Percentiles rank a stretch among this genome's conserved stretches.
These are phyloP conservation scores for Phoma sp. DNA, from an alignment of 2,329 filamentous ascomycete genomes.

Conservation along the genomic window DNA sequence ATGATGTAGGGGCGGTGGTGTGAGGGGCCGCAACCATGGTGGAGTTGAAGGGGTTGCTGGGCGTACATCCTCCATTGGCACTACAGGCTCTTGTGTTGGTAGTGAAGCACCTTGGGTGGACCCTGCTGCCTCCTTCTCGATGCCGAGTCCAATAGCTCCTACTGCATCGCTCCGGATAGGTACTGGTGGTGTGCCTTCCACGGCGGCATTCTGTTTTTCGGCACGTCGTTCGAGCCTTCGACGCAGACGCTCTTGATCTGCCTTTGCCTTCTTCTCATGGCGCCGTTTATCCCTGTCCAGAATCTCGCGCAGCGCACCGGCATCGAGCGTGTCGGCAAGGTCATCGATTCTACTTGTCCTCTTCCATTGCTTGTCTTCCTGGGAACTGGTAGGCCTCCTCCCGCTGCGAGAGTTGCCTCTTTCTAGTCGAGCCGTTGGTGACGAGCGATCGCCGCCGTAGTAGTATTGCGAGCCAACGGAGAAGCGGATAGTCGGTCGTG, in stretches of 20 bases:
- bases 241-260: conserved; percentile 71
- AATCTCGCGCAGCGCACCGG: conserved; percentile 81
- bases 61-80: conserved; percentile 60
- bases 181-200: conserved; percentile 61
- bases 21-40: conserved; percentile 46
- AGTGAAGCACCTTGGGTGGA: conserved; percentile 46
- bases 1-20: conserved; percentile 32
- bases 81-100: conserved; percentile 51
- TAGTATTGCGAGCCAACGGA: conserved; percentile 68
- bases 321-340: conserved; percentile 83
- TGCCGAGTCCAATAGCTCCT: conserved; percentile 58
- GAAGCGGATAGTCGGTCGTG: conserved; percentile 82
- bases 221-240: conserved; percentile 69
- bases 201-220: conserved; percentile 66
- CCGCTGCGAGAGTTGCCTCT: conserved; percentile 59
- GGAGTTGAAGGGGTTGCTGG: conserved; percentile 47
- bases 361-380: conserved; percentile 56
- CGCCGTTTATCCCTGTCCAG: conserved; percentile 89
- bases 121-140: conserved; percentile 64
- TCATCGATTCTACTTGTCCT: conserved; percentile 69
- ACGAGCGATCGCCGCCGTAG: conserved; percentile 45
- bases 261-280: conserved; percentile 73
- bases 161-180: conserved; percentile 59
- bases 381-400: conserved; percentile 58
- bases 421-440: conserved; percentile 52